Percentiles rank a stretch among this genome's conserved stretches.
phyloP scores from a whole-genome alignment of 495 filamentous ascomycete species.

The Penicillium cosmopolitanum region DNA sequence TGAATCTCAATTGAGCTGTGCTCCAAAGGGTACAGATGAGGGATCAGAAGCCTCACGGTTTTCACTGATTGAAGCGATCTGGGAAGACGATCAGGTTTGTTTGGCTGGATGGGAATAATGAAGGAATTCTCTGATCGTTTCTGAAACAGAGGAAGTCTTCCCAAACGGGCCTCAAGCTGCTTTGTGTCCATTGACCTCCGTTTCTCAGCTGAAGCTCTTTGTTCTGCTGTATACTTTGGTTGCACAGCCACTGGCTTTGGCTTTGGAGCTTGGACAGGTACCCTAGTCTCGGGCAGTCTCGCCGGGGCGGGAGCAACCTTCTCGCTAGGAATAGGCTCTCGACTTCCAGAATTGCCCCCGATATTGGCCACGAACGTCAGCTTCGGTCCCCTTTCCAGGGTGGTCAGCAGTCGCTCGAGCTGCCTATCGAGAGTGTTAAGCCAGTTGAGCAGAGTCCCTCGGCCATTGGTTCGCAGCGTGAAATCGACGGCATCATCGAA shows the following conservation, averaged over 20 bases:
- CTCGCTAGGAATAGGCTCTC: constrained; percentile 34
- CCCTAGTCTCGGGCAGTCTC: background rate
- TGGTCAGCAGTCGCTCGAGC: constrained; percentile 72
- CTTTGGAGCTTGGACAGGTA: constrained; percentile 3
- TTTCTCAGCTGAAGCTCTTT: constrained; percentile 64
- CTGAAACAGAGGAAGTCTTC: constrained; percentile 66
- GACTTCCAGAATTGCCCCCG: constrained; percentile 14
- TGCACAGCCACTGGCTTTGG: constrained; percentile 6
- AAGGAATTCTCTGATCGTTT: constrained; percentile 72
- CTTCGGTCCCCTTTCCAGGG: constrained; percentile 73
- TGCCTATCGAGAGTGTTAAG: constrained; percentile 75
- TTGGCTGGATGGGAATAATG: constrained; percentile 72
- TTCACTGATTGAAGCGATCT: constrained; percentile 63
- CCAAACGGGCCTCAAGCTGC: constrained; percentile 81
- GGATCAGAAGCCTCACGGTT: constrained; percentile 70
- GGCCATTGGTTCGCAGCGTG: constrained; percentile 48
- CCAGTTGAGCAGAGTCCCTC: constrained; percentile 66
- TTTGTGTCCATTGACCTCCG: constrained; percentile 67
- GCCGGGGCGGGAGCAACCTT: background rate
- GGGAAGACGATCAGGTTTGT: constrained; percentile 64
- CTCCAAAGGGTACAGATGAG: constrained; percentile 73
- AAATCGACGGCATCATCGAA: constrained; percentile 68
- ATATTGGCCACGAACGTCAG: constrained; percentile 75
- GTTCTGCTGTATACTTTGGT: constrained; percentile 51
- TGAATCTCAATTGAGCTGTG: constrained; percentile 67